phyloP scores from a whole-genome alignment of 495 filamentous ascomycete genomes.

The Talaromyces proteolyticus region DNA sequence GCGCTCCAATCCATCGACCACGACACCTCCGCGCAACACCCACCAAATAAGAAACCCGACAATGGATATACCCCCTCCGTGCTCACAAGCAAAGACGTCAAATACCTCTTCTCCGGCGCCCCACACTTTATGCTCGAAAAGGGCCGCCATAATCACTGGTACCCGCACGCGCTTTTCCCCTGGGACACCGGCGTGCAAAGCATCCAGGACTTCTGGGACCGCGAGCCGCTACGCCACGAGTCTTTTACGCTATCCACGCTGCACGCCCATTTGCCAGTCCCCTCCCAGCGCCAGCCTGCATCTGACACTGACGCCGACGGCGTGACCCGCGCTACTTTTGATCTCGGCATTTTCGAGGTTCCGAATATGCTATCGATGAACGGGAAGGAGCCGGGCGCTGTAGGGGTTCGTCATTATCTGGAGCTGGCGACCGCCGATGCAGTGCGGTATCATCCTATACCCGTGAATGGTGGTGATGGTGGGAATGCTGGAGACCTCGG shows the following conservation, averaged over 20 bases:
- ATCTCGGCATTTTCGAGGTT: slow-evolving; percentile 49
- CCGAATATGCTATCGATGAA: slow-evolving; percentile 75
- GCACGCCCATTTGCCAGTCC: slow-evolving; percentile 37
- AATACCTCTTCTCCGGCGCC: slow-evolving; percentile 69
- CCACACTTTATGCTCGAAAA: slow-evolving; percentile 59
- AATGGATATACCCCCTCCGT: too few relatives aligned
- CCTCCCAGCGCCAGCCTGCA: background rate
- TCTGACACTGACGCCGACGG: slow-evolving; percentile 7
- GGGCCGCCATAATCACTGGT: slow-evolving; percentile 47
- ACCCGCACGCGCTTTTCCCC: slow-evolving; percentile 63
- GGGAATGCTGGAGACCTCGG: slow-evolving; percentile 26
- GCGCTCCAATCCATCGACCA: slow-evolving; percentile 10
- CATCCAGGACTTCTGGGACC: slow-evolving; percentile 60
- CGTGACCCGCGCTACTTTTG: slow-evolving; percentile 47
- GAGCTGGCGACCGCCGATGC: slow-evolving; percentile 63
- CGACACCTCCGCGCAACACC: background rate
- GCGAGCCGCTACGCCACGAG: slow-evolving; percentile 33
- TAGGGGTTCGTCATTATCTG: slow-evolving; percentile 70
- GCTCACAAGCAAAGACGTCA: slow-evolving; percentile 54
- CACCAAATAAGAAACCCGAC: background rate
- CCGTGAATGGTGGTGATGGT: slow-evolving; percentile 2
- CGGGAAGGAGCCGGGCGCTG: slow-evolving; percentile 64
- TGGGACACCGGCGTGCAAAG: slow-evolving; percentile 57
- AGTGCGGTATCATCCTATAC: slow-evolving; percentile 25
- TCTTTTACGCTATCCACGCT: slow-evolving; percentile 43